phyloP scores from a whole-genome alignment of 2,329 filamentous ascomycete genomes.

The Penicillium sumatraense region DNA sequence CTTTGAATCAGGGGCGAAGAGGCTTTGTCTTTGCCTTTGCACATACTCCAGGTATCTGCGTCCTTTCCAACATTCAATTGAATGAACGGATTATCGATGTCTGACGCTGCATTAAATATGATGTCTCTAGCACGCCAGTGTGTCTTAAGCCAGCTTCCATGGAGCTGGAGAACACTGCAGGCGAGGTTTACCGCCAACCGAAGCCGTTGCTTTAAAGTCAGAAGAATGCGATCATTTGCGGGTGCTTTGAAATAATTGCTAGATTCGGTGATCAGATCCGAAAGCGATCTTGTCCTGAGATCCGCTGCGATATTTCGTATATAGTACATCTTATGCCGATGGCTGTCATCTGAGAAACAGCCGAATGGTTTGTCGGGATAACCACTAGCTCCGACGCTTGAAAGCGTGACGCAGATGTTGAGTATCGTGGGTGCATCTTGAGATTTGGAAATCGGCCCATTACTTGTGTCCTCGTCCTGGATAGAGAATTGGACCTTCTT shows the following conservation, averaged over 20 bases:
- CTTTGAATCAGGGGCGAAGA: slow-evolving; percentile 11
- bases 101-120: slow-evolving; percentile 8
- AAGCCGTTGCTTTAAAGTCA: slow-evolving; percentile 7
- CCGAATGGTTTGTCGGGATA: neutral
- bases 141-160: slow-evolving; percentile 26
- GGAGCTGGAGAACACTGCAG: slow-evolving; percentile 23
- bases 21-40: neutral
- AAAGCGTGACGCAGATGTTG: neutral
- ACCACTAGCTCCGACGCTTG: neutral
- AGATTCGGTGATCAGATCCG: neutral
- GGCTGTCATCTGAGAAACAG: neutral
- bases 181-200: slow-evolving; percentile 19
- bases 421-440: neutral
- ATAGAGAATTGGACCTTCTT: neutral
- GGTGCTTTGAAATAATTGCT: neutral
- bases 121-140: slow-evolving; percentile 22
- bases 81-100: neutral
- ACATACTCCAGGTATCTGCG: neutral
- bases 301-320: neutral
- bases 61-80: neutral
- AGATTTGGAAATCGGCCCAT: neutral
- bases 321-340: neutral
- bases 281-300: neutral
- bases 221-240: neutral
- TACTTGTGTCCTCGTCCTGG: neutral